Percentiles rank a stretch among this genome's conserved stretches.
These are phyloP conservation scores for Xylaria sp. DNA, from an alignment of 2,329 filamentous ascomycete genomes.

Conservation along the genomic window DNA sequence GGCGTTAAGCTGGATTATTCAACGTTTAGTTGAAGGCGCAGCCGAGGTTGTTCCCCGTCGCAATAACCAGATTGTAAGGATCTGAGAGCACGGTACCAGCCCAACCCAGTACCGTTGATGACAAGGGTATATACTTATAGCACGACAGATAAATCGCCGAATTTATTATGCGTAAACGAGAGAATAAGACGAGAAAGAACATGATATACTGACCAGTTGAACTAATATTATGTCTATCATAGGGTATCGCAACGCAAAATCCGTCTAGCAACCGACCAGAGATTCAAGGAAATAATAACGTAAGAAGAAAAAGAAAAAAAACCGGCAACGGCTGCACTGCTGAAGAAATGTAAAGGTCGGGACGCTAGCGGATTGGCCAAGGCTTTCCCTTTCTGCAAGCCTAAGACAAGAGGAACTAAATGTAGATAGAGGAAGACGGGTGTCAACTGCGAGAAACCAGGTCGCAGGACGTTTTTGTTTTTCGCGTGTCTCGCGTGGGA, in stretches of 20 bases:
- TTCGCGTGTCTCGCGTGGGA: conserved; percentile 36
- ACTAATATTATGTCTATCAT: conserved; percentile 49
- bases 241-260: conserved; percentile 50
- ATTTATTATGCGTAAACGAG: not conserved
- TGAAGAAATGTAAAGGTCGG: conserved; percentile 40
- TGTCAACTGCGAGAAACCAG: conserved; percentile 35
- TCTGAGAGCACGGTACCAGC: conserved; percentile 15
- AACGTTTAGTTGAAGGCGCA: not conserved
- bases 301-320: conserved; percentile 39
- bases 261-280: conserved; percentile 46
- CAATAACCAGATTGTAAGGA: conserved; percentile 4
- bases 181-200: conserved; percentile 21
- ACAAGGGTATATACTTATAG: conserved; percentile 5
- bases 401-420: conserved; percentile 33
- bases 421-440: conserved; percentile 25
- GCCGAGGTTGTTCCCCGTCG: conserved; percentile 10
- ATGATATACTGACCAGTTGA: conserved; percentile 45
- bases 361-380: conserved; percentile 39
- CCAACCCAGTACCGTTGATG: conserved; percentile 1
- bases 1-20: not conserved
- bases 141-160: conserved; percentile 3
- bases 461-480: conserved; percentile 34
- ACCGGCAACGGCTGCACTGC: conserved; percentile 39
- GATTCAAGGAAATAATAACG: conserved; percentile 38
- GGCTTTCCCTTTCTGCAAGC: conserved; percentile 31